Percentiles rank a stretch among this genome's conserved stretches.
Evolutionary conservation across 1,284 basidiomycete species (phyloP).

Genomic region (Apiotrichum sp.): DNA sequence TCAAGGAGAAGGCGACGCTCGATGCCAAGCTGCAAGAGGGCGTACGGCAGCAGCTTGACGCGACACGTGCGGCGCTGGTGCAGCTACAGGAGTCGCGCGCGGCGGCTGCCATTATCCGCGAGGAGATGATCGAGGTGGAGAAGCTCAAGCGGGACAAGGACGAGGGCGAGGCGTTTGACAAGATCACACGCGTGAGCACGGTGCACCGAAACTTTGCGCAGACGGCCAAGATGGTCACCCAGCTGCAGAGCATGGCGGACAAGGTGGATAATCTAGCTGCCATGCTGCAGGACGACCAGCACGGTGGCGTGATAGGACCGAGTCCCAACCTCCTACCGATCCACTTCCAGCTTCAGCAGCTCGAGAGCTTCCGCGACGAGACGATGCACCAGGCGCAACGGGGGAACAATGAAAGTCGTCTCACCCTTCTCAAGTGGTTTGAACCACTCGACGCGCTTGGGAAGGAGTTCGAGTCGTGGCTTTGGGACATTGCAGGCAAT

Average conservation of each 20-base stretch:
- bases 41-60: slow-evolving; percentile 88
- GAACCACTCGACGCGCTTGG: slow-evolving; percentile 79
- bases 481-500: slow-evolving; percentile 69
- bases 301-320: slow-evolving; percentile 67
- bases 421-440: slow-evolving; percentile 72
- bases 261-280: slow-evolving; percentile 73
- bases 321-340: slow-evolving; percentile 81
- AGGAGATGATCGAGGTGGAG: slow-evolving; percentile 86
- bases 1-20: slow-evolving; percentile 95
- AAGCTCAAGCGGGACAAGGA: slow-evolving; percentile 53
- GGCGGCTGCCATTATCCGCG: slow-evolving; percentile 79
- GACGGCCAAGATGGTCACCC: slow-evolving; percentile 90
- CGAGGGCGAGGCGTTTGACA: slow-evolving; percentile 61
- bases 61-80: slow-evolving; percentile 80
- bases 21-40: slow-evolving; percentile 86
- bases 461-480: slow-evolving; percentile 78
- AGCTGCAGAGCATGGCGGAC: slow-evolving; percentile 79
- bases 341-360: slow-evolving; percentile 80
- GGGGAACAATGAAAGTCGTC: slow-evolving; percentile 55
- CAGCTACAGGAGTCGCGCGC: slow-evolving; percentile 76
- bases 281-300: slow-evolving; percentile 65
- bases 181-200: slow-evolving; percentile 87
- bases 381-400: slow-evolving; percentile 87
- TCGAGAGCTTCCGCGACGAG: slow-evolving; percentile 89
- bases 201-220: slow-evolving; percentile 93